Conservation (phyloP, 345 rosid species). For the Viola odorata region DNA sequence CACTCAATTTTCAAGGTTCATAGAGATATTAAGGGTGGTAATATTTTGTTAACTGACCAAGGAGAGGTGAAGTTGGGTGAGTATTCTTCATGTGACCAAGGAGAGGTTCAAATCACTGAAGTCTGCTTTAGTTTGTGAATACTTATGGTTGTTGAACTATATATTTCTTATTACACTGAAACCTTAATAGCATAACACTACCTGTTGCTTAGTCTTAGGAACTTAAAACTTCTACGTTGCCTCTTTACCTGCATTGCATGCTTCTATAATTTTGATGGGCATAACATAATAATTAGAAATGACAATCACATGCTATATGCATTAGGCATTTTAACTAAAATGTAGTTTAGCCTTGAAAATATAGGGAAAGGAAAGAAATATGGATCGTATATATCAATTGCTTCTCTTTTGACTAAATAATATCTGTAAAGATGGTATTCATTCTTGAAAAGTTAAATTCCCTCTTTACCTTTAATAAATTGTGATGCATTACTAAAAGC, state of each 20-base stretch:
- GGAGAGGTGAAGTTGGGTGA: conserved; percentile 99
- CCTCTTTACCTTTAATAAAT: not conserved
- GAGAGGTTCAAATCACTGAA: conserved; percentile 46
- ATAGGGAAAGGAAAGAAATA: too few relatives aligned
- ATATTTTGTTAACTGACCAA: conserved; percentile 94
- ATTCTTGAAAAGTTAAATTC: not conserved
- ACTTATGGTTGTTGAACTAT: too few relatives aligned
- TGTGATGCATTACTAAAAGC: too few relatives aligned
- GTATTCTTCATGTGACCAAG: conserved; percentile 55
- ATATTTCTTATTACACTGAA: too few relatives aligned
- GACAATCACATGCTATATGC: not conserved
- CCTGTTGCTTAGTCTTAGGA: too few relatives aligned
- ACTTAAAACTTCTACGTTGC: not conserved
- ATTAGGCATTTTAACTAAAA: too few relatives aligned
- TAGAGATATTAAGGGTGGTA: conserved; percentile 97
- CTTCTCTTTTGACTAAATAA: not conserved
- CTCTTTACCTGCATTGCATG: not conserved
- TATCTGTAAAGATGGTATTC: not conserved
- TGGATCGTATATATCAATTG: not conserved
- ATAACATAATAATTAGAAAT: not conserved
- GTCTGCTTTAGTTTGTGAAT: not conserved
- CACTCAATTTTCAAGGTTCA: conserved; percentile 97
- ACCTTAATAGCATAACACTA: too few relatives aligned
- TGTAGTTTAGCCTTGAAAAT: too few relatives aligned
- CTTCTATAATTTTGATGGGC: not conserved